phyloP scores from a whole-genome alignment of 2,329 filamentous ascomycete genomes.

The Didymella keratinophila region DNA sequence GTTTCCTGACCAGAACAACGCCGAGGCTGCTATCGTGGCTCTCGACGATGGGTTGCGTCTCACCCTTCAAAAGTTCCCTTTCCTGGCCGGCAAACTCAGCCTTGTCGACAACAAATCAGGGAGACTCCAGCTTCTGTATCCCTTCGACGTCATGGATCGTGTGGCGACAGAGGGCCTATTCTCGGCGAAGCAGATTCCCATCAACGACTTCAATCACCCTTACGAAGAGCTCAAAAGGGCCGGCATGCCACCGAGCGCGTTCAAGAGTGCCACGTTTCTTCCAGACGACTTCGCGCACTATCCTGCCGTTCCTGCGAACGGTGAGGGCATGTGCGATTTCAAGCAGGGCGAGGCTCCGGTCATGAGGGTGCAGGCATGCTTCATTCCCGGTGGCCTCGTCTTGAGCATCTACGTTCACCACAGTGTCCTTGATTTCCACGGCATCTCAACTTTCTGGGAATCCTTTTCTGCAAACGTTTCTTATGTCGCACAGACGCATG shows the following conservation, averaged over 20 bases:
- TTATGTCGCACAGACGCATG: slow-evolving; percentile 25
- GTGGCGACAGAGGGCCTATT: slow-evolving; percentile 29
- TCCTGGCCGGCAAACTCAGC: slow-evolving; percentile 42
- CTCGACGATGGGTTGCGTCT: slow-evolving; percentile 35
- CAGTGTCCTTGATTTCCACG: slow-evolving; percentile 43
- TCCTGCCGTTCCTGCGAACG: slow-evolving; percentile 35
- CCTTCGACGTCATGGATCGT: slow-evolving; percentile 29
- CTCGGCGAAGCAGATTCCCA: slow-evolving; percentile 30
- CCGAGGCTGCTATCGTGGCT: slow-evolving; percentile 37
- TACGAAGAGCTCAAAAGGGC: slow-evolving; percentile 42
- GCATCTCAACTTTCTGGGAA: slow-evolving; percentile 41
- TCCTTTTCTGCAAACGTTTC: slow-evolving; percentile 37
- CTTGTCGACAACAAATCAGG: slow-evolving; percentile 35
- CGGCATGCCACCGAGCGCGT: slow-evolving; percentile 46
- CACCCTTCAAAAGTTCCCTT: slow-evolving; percentile 39
- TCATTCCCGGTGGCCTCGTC: slow-evolving; percentile 47
- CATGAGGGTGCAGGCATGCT: slow-evolving; percentile 44
- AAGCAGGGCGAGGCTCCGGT: slow-evolving; percentile 36
- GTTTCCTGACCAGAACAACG: slow-evolving; percentile 40
- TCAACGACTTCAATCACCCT: slow-evolving; percentile 32
- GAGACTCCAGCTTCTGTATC: slow-evolving; percentile 39
- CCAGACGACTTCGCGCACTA: slow-evolving; percentile 42
- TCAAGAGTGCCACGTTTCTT: slow-evolving; percentile 40
- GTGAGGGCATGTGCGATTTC: slow-evolving; percentile 43
- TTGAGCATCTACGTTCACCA: slow-evolving; percentile 48